phyloP scores from a whole-genome alignment of 805 yeast genomes.

The Suhomyces kilbournensis region DNA sequence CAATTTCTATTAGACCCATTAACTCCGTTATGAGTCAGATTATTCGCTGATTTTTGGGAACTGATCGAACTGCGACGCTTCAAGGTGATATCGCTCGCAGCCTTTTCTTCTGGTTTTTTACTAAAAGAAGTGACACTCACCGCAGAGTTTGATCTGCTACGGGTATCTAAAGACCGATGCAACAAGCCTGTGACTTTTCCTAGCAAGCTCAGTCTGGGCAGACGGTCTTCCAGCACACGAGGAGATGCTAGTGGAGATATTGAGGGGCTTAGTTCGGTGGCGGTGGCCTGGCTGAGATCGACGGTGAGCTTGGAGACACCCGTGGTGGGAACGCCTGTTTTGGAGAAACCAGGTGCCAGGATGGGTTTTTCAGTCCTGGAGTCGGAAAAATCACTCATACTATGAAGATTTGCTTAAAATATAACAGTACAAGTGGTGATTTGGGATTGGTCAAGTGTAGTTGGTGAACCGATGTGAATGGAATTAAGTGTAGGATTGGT shows the following conservation, averaged over 20 bases:
- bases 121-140: slow-evolving; percentile 4
- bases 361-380: not conserved
- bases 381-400: not conserved
- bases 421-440: no score
- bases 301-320: not conserved
- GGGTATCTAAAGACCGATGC: slow-evolving; percentile 19
- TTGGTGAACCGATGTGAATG: no score
- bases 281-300: not conserved
- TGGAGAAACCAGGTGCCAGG: not conserved
- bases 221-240: not conserved
- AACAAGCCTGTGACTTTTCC: slow-evolving; percentile 34
- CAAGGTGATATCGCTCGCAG: not conserved
- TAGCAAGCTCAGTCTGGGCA: slow-evolving; percentile 21
- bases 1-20: not conserved
- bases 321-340: not conserved
- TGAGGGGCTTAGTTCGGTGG: not conserved
- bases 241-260: slow-evolving; percentile 5
- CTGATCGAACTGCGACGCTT: not conserved
- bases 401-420: no score
- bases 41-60: not conserved
- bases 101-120: slow-evolving; percentile 1
- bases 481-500: no score
- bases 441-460: no score
- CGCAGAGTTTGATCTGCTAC: slow-evolving; percentile 10
- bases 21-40: no score